A percentile compares a stretch with the other conserved stretches of the same genome.
Conservation (phyloP, 768 basidiomycete species). For the Leucosporidium yakuticum region DNA sequence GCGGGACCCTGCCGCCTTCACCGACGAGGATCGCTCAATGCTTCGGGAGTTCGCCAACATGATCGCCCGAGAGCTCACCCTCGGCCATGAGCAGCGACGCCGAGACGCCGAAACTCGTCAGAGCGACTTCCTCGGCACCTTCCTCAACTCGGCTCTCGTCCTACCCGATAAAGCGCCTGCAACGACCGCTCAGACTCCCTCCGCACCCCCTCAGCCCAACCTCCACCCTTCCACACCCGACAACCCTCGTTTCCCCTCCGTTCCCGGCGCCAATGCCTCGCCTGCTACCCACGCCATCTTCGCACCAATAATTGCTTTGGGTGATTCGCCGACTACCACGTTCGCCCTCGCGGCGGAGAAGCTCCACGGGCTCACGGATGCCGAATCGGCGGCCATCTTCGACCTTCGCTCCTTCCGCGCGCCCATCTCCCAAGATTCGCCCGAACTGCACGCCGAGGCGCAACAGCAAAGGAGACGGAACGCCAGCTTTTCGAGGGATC, state of each 20-base stretch:
- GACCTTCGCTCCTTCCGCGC: conserved; percentile 18
- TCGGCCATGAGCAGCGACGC: conserved; percentile 23
- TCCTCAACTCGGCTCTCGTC: conserved; percentile 24
- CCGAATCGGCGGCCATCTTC: conserved; percentile 10
- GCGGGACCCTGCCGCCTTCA: conserved; percentile 1
- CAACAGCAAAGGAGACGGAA: background rate
- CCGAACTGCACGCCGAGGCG: background rate
- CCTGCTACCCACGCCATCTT: too few relatives aligned
- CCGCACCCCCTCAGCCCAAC: background rate
- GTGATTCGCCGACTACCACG: too few relatives aligned
- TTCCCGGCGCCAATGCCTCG: conserved; percentile 2
- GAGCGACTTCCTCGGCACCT: conserved; percentile 12
- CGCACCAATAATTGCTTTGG: too few relatives aligned
- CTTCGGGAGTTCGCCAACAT: conserved; percentile 22
- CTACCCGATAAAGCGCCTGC: background rate
- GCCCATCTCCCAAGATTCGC: background rate
- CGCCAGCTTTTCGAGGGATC: background rate
- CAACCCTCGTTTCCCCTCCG: background rate
- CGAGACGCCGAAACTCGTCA: conserved; percentile 19
- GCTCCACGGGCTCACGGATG: conserved; percentile 9
- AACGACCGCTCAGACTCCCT: background rate
- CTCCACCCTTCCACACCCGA: background rate
- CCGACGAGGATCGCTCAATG: conserved; percentile 16
- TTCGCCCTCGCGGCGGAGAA: background rate
- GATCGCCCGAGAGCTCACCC: conserved; percentile 28